A percentile compares a stretch with the other conserved stretches of the same genome.
phyloP scores from a whole-genome alignment of 768 basidiomycete species.

The Trametes coccinea region DNA sequence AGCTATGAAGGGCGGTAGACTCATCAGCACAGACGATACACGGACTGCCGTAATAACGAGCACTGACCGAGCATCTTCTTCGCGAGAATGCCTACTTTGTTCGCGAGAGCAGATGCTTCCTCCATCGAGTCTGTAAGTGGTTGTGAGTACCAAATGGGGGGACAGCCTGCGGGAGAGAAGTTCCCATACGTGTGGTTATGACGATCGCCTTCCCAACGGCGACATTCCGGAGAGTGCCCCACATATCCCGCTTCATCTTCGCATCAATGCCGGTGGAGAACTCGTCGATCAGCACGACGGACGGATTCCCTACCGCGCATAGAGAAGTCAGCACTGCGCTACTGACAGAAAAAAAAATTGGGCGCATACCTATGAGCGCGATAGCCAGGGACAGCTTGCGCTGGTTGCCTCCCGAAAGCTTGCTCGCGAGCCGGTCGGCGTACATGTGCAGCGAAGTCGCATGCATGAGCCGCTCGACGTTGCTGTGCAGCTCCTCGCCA shows the following conservation, averaged over 20 bases:
- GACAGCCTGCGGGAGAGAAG: too few species aligned
- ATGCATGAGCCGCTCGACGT: conserved; percentile 56
- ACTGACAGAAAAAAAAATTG: background rate
- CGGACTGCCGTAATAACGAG: too few species aligned
- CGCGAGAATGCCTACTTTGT: conserved; percentile 75
- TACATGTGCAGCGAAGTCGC: conserved; percentile 61
- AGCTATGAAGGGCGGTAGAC: conserved; percentile 40
- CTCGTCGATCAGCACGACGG: conserved; percentile 79
- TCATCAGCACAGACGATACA: conserved; percentile 6
- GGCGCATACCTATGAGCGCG: conserved; percentile 58
- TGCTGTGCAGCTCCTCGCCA: conserved; percentile 50
- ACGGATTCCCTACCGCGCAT: conserved; percentile 57
- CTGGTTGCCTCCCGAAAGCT: conserved; percentile 79
- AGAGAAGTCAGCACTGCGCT: background rate
- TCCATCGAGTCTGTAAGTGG: conserved; percentile 69
- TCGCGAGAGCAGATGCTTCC: conserved; percentile 77
- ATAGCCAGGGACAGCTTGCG: conserved; percentile 76
- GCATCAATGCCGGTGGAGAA: conserved; percentile 84
- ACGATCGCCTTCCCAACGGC: conserved; percentile 68
- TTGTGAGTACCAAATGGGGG: too few species aligned
- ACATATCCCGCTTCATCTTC: conserved; percentile 84
- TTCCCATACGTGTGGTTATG: conserved; percentile 64
- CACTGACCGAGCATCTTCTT: conserved; percentile 63
- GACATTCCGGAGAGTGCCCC: conserved; percentile 67
- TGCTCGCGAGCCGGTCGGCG: conserved; percentile 70